Percentiles rank a stretch among this genome's conserved stretches.
phyloP scores from a whole-genome alignment of 768 basidiomycete genomes.

The Dacryopinax spathularia region DNA sequence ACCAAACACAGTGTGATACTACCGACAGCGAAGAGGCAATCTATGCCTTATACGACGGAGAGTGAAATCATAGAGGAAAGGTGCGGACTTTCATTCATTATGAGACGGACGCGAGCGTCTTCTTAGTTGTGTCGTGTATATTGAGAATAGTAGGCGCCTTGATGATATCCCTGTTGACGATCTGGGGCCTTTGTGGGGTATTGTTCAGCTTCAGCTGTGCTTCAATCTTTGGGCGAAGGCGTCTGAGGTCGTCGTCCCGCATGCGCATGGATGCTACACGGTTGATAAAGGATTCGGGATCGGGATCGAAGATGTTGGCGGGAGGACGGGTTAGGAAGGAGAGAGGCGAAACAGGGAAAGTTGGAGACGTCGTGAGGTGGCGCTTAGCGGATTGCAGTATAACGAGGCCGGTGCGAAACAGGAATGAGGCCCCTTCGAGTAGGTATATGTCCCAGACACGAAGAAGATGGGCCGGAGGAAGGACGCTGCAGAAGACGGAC shows the following conservation, averaged over 20 bases:
- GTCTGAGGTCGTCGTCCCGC: slow-evolving; percentile 12
- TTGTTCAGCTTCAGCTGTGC: background rate
- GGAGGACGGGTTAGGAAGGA: slow-evolving; percentile 10
- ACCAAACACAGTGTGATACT: no score
- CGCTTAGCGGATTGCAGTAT: slow-evolving; percentile 29
- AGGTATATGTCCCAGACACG: slow-evolving; percentile 57
- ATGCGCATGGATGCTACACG: slow-evolving; percentile 4
- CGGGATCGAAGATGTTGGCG: slow-evolving; percentile 6
- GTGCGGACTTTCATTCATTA: background rate
- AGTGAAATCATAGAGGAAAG: background rate
- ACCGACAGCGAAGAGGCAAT: no score
- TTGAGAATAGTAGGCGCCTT: slow-evolving; percentile 1
- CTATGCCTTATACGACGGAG: background rate
- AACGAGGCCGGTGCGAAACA: slow-evolving; percentile 60
- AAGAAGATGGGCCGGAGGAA: slow-evolving; percentile 51
- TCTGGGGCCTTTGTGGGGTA: background rate
- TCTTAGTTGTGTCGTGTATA: background rate
- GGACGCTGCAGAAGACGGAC: slow-evolving; percentile 49
- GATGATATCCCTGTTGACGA: slow-evolving; percentile 3
- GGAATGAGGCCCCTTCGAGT: slow-evolving; percentile 47
- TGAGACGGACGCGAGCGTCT: background rate
- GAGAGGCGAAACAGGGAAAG: background rate
- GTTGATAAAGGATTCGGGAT: slow-evolving; percentile 9
- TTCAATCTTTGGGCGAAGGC: slow-evolving; percentile 11
- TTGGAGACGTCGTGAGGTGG: background rate